Evolutionary conservation across 225 moss, liverwort and hornwort genomes (phyloP), one percentile per base, ranked within the genome.

Genomic region (Pleurozium schreberi): DNA sequence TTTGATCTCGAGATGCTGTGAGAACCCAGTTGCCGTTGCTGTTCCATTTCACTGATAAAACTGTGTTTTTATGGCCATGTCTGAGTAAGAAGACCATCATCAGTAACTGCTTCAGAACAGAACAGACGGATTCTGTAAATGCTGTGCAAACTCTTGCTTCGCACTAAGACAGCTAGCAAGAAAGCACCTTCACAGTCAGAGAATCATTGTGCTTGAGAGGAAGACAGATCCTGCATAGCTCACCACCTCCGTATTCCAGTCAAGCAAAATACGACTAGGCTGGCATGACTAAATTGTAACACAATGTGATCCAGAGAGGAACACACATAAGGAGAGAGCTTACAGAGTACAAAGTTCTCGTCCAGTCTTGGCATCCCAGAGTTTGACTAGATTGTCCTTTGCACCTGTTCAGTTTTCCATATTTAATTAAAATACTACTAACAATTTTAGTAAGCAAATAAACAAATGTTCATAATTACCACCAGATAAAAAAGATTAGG

Each of bases 311-410:
- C 52, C 73, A 86, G 80, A 77, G 90, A 47, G 40, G 75, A 74
- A 82, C 70, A 76, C 49, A 88, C 25, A 25, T 49, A 57, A 87
- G 70, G 53, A 87, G 78, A 81, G 82, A 75, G 89, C 96, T 85
- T 91, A 97, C 97, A 99, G 88, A 76, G 99, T 99, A 86, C 95
- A 95, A 81, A 99, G 96, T 88, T 96, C 99, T 90, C 93, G 94
- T 90, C 99, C 99, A 89, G 99, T 99, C 92, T 96, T 99, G 61
- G 97, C 96, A 92, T 99, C 99, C 99, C 99, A 99, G 66, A 99
- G 95, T 93, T 99, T 99, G 82, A 99, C 99, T 84, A 99, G 82
- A 92, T 97, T 96, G 88, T 99, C 99, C 93, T 99, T 99, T 45
- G 96, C 99, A 88, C 98, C 98, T 97, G 93, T 85, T 90, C 88